Evolutionary conservation across 768 basidiomycete genomes (phyloP).

Genomic region (Agrocybe chaxingu): DNA sequence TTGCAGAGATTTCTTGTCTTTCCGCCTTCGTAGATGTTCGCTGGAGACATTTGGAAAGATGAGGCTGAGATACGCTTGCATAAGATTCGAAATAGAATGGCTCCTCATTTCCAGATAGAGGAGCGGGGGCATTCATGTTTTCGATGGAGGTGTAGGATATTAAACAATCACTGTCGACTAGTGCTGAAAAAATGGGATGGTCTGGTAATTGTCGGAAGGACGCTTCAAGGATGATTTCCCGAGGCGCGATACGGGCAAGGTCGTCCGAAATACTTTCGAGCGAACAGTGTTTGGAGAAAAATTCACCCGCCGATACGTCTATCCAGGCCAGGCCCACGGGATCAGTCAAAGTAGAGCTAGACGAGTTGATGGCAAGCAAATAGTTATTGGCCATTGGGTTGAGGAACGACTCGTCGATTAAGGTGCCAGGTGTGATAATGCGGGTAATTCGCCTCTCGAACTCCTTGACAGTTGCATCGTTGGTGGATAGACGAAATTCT

Average conservation of each 20-base stretch:
- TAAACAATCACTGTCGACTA: conserved; percentile 54
- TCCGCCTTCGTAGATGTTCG: background rate
- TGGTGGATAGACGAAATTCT: conserved; percentile 63
- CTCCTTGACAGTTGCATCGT: conserved; percentile 43
- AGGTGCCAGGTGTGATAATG: conserved; percentile 89
- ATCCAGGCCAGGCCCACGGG: conserved; percentile 85
- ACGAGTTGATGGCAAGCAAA: conserved; percentile 58
- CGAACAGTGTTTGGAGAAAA: conserved; percentile 68
- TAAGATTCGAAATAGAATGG: too few species aligned
- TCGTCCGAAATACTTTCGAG: conserved; percentile 70
- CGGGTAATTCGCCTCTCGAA: conserved; percentile 83
- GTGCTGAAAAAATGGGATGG: conserved; percentile 44
- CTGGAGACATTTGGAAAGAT: background rate
- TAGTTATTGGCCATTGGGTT: conserved; percentile 89
- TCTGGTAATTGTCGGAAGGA: conserved; percentile 29
- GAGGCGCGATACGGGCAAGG: conserved; percentile 74
- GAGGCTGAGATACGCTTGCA: too few species aligned
- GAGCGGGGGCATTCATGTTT: background rate
- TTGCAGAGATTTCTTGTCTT: conserved; percentile 48
- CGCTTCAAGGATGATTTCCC: conserved; percentile 72
- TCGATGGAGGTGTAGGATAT: conserved; percentile 41
- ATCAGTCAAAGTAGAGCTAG: background rate
- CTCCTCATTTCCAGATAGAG: too few species aligned
- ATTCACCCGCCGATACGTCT: conserved; percentile 92
- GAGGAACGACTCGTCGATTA: conserved; percentile 88